A percentile compares a stretch with the other conserved stretches of the same genome.
These are phyloP conservation scores for Ceratocystis diversiconidia DNA, from an alignment of 2,329 filamentous ascomycete genomes.

Conservation along the genomic window DNA sequence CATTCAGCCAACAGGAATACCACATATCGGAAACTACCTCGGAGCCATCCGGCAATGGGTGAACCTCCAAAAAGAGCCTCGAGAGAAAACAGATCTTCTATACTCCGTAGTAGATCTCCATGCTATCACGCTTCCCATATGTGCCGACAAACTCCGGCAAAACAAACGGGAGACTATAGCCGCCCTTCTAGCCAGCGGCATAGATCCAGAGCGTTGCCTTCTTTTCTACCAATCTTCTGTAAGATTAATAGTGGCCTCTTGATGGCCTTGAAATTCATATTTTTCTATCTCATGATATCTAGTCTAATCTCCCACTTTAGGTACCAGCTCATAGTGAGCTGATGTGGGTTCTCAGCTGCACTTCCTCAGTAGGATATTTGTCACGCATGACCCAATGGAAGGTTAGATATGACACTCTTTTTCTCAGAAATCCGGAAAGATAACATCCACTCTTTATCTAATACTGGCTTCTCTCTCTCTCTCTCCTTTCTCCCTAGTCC, in stretches of 20 bases:
- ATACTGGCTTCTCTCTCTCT: not conserved
- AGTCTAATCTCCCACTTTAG: conserved; percentile 27
- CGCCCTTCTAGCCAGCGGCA: conserved; percentile 66
- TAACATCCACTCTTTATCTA: not conserved
- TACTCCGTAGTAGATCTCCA: conserved; percentile 91
- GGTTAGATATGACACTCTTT: conserved; percentile 31
- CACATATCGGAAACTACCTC: conserved; percentile 89
- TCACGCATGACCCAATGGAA: conserved; percentile 99
- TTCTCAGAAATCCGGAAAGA: not conserved
- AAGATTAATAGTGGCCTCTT: conserved; percentile 15
- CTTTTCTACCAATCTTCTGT: conserved; percentile 76
- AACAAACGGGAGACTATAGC: conserved; percentile 65
- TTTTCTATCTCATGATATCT: not conserved
- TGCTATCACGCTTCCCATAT: conserved; percentile 69
- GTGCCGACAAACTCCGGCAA: conserved; percentile 43
- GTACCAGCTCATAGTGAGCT: conserved; percentile 71
- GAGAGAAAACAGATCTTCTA: conserved; percentile 46
- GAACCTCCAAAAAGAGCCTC: conserved; percentile 53
- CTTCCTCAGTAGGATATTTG: conserved; percentile 84
- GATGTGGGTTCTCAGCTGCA: conserved; percentile 94
- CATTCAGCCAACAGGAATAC: conserved; percentile 89
- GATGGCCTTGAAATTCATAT: not conserved
- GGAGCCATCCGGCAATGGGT: conserved; percentile 84
- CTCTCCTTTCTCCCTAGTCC: conserved; percentile 35
- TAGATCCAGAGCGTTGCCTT: conserved; percentile 60